Percentiles rank a stretch among this genome's conserved stretches.
phyloP scores from a whole-genome alignment of 768 basidiomycete species.

The Tubosaeta sp. region DNA sequence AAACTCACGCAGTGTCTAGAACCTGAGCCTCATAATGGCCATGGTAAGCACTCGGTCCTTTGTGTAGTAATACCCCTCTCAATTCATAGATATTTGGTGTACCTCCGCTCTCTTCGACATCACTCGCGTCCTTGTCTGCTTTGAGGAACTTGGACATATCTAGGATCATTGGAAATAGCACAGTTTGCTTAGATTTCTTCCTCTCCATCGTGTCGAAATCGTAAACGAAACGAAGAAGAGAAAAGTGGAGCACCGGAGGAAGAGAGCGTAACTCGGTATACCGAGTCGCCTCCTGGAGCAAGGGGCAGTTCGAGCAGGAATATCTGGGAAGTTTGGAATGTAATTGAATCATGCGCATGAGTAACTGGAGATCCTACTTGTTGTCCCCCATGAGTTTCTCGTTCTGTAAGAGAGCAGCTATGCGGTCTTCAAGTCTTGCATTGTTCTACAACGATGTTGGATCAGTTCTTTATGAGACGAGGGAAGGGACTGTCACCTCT shows the following conservation, averaged over 20 bases:
- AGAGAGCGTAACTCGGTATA: conserved; percentile 65
- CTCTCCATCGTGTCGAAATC: conserved; percentile 74
- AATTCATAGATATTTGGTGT: conserved; percentile 64
- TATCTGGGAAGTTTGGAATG: conserved; percentile 48
- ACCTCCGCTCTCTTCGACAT: conserved; percentile 14
- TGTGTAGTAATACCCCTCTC: conserved; percentile 81
- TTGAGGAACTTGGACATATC: conserved; percentile 67
- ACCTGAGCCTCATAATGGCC: conserved; percentile 89
- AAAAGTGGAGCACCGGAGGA: conserved; percentile 89
- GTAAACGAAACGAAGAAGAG: conserved; percentile 89
- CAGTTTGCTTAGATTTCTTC: conserved; percentile 79
- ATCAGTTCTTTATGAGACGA: neutral
- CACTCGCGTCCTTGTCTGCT: conserved; percentile 22
- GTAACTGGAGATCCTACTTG: conserved; percentile 41
- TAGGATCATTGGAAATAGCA: conserved; percentile 71
- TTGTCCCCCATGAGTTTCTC: conserved; percentile 83
- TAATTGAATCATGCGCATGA: neutral
- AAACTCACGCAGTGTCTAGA: conserved; percentile 59
- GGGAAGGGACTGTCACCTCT: conserved; percentile 40
- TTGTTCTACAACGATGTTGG: conserved; percentile 47
- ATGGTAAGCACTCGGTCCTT: conserved; percentile 88
- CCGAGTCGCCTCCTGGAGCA: conserved; percentile 74
- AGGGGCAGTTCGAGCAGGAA: conserved; percentile 68
- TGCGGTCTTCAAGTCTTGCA: conserved; percentile 67
- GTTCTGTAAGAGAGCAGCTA: conserved; percentile 58